phyloP scores from a whole-genome alignment of 2,329 filamentous ascomycete genomes.

The Fusarium vanettenii region DNA sequence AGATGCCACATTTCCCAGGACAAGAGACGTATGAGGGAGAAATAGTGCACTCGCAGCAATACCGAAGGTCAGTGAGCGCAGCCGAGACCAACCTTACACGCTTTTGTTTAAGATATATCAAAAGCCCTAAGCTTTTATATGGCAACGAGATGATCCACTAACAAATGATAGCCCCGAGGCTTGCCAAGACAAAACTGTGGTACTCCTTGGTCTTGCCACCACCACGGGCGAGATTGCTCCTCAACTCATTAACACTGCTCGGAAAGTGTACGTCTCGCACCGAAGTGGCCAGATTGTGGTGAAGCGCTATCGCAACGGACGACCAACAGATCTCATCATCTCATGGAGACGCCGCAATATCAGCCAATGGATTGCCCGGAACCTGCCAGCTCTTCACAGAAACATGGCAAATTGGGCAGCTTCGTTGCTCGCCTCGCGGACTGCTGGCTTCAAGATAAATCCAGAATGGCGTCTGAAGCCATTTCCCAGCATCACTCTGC shows the following conservation, averaged over 20 bases:
- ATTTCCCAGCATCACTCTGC: conserved; percentile 1
- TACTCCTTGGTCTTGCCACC: conserved; percentile 5
- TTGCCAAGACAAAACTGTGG: conserved; percentile 5
- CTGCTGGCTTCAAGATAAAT: neutral
- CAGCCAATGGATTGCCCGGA: conserved; percentile 17
- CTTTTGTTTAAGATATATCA: too few species aligned
- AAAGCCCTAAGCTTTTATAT: too few species aligned
- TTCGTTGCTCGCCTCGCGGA: neutral
- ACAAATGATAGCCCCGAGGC: neutral
- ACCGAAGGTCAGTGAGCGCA: conserved; percentile 5
- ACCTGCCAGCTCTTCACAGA: conserved; percentile 1
- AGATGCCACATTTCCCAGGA: conserved; percentile 16
- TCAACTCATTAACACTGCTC: neutral
- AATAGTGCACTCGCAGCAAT: conserved; percentile 23
- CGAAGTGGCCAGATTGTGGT: conserved; percentile 17
- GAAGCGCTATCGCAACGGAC: conserved; percentile 13
- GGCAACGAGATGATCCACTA: too few species aligned
- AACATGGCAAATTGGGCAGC: neutral
- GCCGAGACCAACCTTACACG: too few species aligned
- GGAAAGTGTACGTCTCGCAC: conserved; percentile 25
- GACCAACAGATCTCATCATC: neutral
- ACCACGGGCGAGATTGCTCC: conserved; percentile 22
- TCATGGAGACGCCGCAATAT: conserved; percentile 24
- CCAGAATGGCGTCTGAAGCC: conserved; percentile 19
- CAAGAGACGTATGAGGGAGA: neutral